Base-by-base conservation (phyloP, 2,329 filamentous ascomycete genomes). In the Phoma sp. region DNA sequence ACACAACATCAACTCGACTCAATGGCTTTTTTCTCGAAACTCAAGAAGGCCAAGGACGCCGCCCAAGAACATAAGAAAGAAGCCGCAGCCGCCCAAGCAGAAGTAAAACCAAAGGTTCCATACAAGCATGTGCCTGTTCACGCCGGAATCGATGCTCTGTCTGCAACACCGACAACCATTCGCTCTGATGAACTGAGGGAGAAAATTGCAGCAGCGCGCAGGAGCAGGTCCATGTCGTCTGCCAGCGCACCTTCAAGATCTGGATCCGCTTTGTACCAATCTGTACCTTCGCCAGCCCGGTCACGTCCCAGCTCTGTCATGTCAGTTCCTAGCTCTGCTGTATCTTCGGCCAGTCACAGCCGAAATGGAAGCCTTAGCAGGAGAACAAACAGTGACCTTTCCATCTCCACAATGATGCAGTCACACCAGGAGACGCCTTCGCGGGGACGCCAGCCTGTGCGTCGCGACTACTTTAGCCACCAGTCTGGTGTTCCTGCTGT, bases 21-120 rank as follows among this genome's bases (percentile, higher is more conserved):
- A 33, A 74, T 76, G 73, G 60, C 70, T 18, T 65, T 71, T 39
- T 69, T 72, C 50, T 67, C 67, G 4, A 69, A 64, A 47, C 49
- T 67, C 46, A 73, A 66, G 58, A 70, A 66, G 35, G 62, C 63
- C 46, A 69, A 67, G 50, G 68, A 69, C 47, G 67, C 64, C 13
- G 67, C 64, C 8, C 58, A 62, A 7, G 59, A 69, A 38, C 64
- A 69, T 38, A 65, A 69, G 41, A 62, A 60, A 48, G 55, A 51
- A 29, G 49, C 52, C 32, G 46, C 54, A 32, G 46, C 48, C 36
- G 24, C 45, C 36, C 61, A 65, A 39, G 54, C 47, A 30, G 49
- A 63, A 24, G 32, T 43, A 7, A 64, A 59, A 46, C 56, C 64
- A 41, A 59, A 60, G 36, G 51, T 57, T 29, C 64, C 65, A 7